Evolutionary conservation across 83 land plant species (phyloP).

Genomic region (Picea engelmannii): DNA sequence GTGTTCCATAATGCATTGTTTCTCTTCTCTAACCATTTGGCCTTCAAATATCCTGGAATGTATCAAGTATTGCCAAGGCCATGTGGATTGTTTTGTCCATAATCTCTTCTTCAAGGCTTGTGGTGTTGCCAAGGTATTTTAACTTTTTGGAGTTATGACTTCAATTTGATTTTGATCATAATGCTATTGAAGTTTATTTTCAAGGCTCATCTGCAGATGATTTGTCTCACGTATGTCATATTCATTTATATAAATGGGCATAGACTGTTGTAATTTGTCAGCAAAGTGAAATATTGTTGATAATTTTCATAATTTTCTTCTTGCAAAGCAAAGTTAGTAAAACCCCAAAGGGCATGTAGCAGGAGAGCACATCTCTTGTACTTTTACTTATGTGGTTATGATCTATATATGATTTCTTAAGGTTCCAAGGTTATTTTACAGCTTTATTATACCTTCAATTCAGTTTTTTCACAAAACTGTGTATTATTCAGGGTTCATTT

Average conservation of each 20-base stretch:
- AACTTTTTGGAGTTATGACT: not conserved
- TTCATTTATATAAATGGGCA: not conserved
- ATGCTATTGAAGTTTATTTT: not conserved
- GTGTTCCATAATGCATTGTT: not conserved
- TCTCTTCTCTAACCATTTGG: not conserved
- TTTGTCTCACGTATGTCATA: not conserved
- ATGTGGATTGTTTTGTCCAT: not conserved
- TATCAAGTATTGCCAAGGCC: slow-evolving; percentile 2
- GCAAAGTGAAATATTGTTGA: not conserved
- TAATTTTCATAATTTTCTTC: not conserved
- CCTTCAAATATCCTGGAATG: not conserved
- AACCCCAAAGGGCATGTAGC: not conserved
- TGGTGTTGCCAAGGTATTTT: not conserved
- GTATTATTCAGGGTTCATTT: not conserved
- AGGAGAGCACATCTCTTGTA: not conserved
- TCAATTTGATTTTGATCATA: not conserved
- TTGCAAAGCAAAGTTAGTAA: not conserved
- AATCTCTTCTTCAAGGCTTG: not conserved
- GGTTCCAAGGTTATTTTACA: no score
- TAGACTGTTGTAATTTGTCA: not conserved
- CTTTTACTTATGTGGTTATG: not conserved
- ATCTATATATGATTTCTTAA: no score
- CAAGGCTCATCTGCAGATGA: not conserved
- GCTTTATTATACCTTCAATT: not conserved
- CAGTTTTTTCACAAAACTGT: not conserved